phyloP scores from a whole-genome alignment of 2,329 filamentous ascomycete genomes.

The Aspergillus sp. region DNA sequence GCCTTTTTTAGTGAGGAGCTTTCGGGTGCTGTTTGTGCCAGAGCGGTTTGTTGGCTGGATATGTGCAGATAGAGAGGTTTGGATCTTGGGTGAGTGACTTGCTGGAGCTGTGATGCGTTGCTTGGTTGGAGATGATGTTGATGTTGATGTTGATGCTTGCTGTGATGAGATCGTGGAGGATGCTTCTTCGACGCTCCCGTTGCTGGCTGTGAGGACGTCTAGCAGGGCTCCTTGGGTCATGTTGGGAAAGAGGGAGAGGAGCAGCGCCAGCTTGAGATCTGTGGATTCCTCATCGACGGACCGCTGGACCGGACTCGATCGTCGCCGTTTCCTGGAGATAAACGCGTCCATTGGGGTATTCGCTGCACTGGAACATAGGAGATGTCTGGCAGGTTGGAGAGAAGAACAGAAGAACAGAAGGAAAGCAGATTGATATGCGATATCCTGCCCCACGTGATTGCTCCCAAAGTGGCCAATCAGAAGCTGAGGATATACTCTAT shows the following conservation, averaged over 20 bases:
- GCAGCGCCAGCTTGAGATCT: slow-evolving; percentile 75
- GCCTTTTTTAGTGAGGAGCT: slow-evolving; percentile 59
- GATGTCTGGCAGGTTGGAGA: slow-evolving; percentile 2
- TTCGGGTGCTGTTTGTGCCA: slow-evolving; percentile 11
- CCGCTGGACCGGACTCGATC: slow-evolving; percentile 9
- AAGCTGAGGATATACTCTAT: not conserved
- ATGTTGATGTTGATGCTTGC: slow-evolving; percentile 5
- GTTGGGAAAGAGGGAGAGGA: slow-evolving; percentile 65
- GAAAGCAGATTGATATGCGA: slow-evolving; percentile 3
- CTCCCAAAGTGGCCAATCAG: slow-evolving; percentile 21
- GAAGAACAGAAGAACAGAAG: not conserved
- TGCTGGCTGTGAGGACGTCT: slow-evolving; percentile 66
- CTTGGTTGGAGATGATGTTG: slow-evolving; percentile 9
- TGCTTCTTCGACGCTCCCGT: slow-evolving; percentile 64
- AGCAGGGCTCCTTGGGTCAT: slow-evolving; percentile 59
- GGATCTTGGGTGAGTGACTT: slow-evolving; percentile 41
- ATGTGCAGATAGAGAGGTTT: slow-evolving; percentile 52
- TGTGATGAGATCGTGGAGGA: slow-evolving; percentile 44
- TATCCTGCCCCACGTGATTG: slow-evolving; percentile 21
- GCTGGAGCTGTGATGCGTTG: slow-evolving; percentile 26
- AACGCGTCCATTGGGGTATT: slow-evolving; percentile 32
- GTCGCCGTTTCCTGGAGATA: slow-evolving; percentile 27
- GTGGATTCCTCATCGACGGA: slow-evolving; percentile 61
- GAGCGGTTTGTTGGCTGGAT: slow-evolving; percentile 31
- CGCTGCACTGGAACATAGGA: slow-evolving; percentile 4